Conservation (phyloP, 2,329 filamentous ascomycete species). For the Fonsecaea erecta region DNA sequence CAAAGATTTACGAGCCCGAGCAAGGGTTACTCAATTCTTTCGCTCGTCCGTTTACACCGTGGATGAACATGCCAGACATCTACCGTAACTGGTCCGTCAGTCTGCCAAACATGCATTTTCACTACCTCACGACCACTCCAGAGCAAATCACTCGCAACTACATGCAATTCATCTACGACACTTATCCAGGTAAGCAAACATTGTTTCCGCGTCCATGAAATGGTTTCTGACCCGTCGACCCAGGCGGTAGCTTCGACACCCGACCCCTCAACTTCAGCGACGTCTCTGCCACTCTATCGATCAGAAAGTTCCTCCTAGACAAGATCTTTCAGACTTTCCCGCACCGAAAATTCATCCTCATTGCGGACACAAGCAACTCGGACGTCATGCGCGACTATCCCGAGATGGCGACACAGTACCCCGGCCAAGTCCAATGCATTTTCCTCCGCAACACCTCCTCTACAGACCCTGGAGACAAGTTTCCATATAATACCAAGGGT, state of each 20-base stretch:
- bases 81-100: constrained; percentile 75
- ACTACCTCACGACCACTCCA: constrained; percentile 80
- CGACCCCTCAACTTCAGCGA: constrained; percentile 81
- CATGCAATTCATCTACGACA: constrained; percentile 77
- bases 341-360: constrained; percentile 72
- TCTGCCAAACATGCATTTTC: constrained; percentile 73
- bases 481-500: constrained; percentile 75
- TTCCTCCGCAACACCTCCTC: constrained; percentile 74
- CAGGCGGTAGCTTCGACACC: constrained; percentile 74
- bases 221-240: background rate
- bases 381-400: constrained; percentile 72
- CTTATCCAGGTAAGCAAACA: constrained; percentile 60
- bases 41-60: constrained; percentile 69
- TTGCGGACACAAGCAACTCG: constrained; percentile 76
- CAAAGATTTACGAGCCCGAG: constrained; percentile 77
- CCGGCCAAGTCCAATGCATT: constrained; percentile 76
- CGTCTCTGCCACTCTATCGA: constrained; percentile 69
- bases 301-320: constrained; percentile 70
- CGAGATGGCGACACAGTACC: constrained; percentile 67
- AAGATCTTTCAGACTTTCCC: constrained; percentile 78
- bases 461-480: constrained; percentile 69
- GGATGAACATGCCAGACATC: constrained; percentile 80
- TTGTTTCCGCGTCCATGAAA: background rate
- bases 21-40: constrained; percentile 79
- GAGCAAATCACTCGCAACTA: constrained; percentile 78